Evolutionary conservation across 768 basidiomycete species (phyloP).

Genomic region (Mycena rebaudengoi): DNA sequence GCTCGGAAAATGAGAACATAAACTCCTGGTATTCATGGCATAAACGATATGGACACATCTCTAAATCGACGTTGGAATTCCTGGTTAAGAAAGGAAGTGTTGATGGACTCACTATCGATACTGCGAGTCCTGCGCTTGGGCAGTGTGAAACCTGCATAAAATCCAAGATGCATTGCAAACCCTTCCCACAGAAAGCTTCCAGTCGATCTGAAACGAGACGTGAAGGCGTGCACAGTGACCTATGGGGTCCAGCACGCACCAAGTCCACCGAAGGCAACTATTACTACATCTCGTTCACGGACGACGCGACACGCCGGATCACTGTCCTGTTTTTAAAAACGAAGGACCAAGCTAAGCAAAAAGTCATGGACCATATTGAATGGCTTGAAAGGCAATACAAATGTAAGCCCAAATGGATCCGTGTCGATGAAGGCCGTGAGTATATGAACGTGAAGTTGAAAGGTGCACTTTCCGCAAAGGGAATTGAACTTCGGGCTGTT

Average conservation of each 20-base stretch:
- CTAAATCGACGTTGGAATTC: neutral
- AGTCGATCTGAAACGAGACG: neutral
- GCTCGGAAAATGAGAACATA: constrained; percentile 1
- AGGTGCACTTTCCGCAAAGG: constrained; percentile 26
- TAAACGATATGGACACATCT: constrained; percentile 2
- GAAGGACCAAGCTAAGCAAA: neutral
- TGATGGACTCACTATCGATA: constrained; percentile 11
- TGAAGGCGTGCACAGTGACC: constrained; percentile 5
- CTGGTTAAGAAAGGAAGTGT: neutral
- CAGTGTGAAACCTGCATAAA: constrained; percentile 13
- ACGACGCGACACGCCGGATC: too few species aligned
- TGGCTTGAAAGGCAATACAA: neutral
- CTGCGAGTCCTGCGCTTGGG: neutral
- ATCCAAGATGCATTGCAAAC: constrained; percentile 9
- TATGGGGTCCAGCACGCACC: constrained; percentile 2
- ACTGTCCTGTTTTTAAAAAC: neutral
- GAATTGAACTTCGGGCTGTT: too few species aligned
- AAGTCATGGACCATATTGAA: neutral
- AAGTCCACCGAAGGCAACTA: neutral
- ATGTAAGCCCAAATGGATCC: constrained; percentile 7
- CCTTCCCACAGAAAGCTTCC: constrained; percentile 2
- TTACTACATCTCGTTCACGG: neutral
- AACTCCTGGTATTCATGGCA: constrained; percentile 16
- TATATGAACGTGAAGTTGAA: constrained; percentile 32
- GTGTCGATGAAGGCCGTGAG: constrained; percentile 40